A percentile compares a stretch with the other conserved stretches of the same genome.
Conservation (phyloP, 169 alveolate genomes). For the Eimeria sp. region DNA sequence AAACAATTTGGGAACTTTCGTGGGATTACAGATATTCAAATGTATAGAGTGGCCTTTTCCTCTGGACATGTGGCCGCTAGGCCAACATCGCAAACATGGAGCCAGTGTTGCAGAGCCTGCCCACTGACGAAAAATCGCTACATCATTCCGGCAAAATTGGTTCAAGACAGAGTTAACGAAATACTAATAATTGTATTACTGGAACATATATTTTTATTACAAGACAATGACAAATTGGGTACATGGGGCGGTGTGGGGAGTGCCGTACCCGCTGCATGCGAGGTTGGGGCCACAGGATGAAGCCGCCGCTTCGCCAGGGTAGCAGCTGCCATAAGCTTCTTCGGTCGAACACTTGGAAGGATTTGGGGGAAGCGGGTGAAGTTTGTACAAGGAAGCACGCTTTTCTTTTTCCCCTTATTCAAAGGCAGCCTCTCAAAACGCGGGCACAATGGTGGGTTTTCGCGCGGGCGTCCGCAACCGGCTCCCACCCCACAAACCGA, state of each 20-base stretch:
- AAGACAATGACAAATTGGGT: background rate
- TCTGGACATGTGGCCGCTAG: no score
- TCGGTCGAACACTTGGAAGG: background rate
- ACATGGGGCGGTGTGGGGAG: slow-evolving; percentile 35
- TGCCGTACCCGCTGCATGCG: slow-evolving; percentile 60
- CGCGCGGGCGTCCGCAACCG: background rate
- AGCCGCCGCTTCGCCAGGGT: slow-evolving; percentile 60
- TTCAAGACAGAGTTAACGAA: background rate
- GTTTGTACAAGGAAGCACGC: slow-evolving; percentile 28
- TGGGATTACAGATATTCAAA: no score
- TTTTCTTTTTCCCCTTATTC: slow-evolving; percentile 37
- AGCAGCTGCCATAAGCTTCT: slow-evolving; percentile 4
- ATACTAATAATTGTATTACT: background rate
- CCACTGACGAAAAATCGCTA: background rate
- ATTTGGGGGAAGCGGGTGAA: background rate
- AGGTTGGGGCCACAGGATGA: slow-evolving; percentile 72
- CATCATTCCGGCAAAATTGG: background rate
- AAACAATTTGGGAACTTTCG: no score
- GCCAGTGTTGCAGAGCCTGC: background rate
- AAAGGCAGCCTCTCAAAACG: slow-evolving; percentile 67
- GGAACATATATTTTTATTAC: background rate
- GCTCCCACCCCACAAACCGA: slow-evolving; percentile 53
- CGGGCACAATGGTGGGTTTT: slow-evolving; percentile 68
- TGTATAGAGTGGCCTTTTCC: no score
- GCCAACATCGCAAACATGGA: background rate